Base-by-base conservation (phyloP, 1,284 basidiomycete genomes). In the Termitomyces sp. region DNA sequence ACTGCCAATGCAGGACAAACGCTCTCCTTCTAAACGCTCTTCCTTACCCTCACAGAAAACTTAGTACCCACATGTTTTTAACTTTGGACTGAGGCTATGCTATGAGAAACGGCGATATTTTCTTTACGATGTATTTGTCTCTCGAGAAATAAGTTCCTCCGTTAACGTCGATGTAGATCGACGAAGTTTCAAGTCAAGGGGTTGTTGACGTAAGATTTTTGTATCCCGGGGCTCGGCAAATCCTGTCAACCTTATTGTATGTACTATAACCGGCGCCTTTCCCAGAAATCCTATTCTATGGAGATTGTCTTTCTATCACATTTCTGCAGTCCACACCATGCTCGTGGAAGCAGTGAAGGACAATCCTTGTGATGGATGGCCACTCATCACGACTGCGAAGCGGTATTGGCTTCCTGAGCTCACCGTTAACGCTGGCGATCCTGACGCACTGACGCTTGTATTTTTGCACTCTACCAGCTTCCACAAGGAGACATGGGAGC, bases 401-500 rank as follows among this genome's bases (percentile, higher is more conserved):
- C 75, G 79, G 41, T 80, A 81, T 57, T 78, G 72, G 74, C 55
- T 68, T n/a, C 64, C 72, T 4, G 67, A 69, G 35, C 65, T 72
- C 48, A 69, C 70, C 18, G 57, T 56, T 0, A 55, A 72, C 53
- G 63, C 65, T 42, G 57, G 61, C 18, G 67, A 75, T 55, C 67
- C 67, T 8, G 64, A 72, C 31, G 78, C 77, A 1, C 62, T 76
- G 52, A 84, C 81, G 0, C 67, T 84, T 24, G 68, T 85, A 37
- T 60, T 81, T 19, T 68, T 84, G 3, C 83, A 85, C 61, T 78
- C 81, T 1, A 84, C 83, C 2, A 81, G 81, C 61, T 83, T 81
- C 60, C 81, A 83, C 67, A 85, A 84, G 62, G 83, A 85, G 64
- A 80, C 75, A 1, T 85, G 81, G 83, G 79, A 82, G 57, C 80